Evolutionary conservation across 2,329 filamentous ascomycete species (phyloP), one percentile per base, ranked within the genome.

Genomic region (Fusarium multiceps): DNA sequence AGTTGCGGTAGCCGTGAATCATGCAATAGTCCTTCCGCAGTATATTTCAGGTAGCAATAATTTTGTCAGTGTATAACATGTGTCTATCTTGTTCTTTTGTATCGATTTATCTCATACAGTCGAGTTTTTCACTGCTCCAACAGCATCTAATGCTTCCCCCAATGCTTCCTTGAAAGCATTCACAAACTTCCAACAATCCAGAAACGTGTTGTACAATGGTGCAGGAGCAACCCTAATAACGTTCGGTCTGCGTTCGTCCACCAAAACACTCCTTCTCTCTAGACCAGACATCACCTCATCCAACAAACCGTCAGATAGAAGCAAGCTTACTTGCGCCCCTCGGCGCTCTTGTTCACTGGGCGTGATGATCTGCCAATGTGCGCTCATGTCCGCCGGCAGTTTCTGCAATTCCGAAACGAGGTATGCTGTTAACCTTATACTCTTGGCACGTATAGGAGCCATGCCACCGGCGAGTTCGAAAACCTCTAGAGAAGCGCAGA

Each of bases 201-300:
- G 81, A 77, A 91, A 95, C 1, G 86, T 89, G 76, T 95, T 96
- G 78, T 96, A 97, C 76, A 97, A 77, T 10, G 93, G 92, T 43
- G 90, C 90, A 6, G 93, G 93, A 7, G 93, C 92, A 7, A 95
- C 88, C 11, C 93, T 83, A 48, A 97, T 89, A 14, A 96, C 93
- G 78, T 94, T 88, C 3, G 93, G 93, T 77, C 90, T 91, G 66
- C 93, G 84, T 81, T 94, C 90, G 76, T 97, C 93, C n/a, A 92
- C 87, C 2, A 96, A 85, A 4, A 95, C 88, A 2, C 90, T 90
- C 7, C 86, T 84, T 23, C 85, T 83, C 71, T 92, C 87, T 37
- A 97, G 78, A 59, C 83, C 83, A 57, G 83, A 81, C 75, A 90
- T 86, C 8, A 95, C 87, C 10, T 76, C 77, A 23, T 93, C 92